Conservation (phyloP, 257 asterid species). For the Buddleja alternifolia region DNA sequence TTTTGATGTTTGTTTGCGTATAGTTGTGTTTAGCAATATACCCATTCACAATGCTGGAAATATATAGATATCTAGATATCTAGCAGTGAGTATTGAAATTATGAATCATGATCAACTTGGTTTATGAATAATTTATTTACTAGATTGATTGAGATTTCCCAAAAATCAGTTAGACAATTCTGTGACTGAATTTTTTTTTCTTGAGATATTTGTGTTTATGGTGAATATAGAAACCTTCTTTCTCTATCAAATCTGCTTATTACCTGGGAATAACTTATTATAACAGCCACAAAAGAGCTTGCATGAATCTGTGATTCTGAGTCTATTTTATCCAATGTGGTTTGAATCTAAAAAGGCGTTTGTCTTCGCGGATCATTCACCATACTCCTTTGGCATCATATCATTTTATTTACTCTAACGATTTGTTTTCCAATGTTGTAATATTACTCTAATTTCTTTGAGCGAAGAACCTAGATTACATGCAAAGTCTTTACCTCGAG, state of each 20-base stretch:
- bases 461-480: constrained; percentile 6
- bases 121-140: not conserved
- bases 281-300: constrained; percentile 1
- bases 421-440: constrained; percentile 10
- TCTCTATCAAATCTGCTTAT: not conserved
- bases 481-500: constrained; percentile 11
- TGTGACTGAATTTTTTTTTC: not conserved
- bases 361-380: constrained; percentile 1
- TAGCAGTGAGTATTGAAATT: not conserved
- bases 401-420: not conserved
- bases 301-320: constrained; percentile 2
- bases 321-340: not conserved
- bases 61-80: too few species aligned
- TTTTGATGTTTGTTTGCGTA: constrained; percentile 2
- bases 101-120: constrained; percentile 3
- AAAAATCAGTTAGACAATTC: not conserved
- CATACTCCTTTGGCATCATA: not conserved
- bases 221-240: not conserved
- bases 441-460: not conserved
- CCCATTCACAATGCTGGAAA: not conserved
- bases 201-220: not conserved
- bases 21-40: not conserved
- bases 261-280: not conserved
- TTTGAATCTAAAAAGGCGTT: constrained; percentile 3
- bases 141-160: too few species aligned